Evolutionary conservation across 768 basidiomycete species (phyloP).

Genomic region (Russula sp.): DNA sequence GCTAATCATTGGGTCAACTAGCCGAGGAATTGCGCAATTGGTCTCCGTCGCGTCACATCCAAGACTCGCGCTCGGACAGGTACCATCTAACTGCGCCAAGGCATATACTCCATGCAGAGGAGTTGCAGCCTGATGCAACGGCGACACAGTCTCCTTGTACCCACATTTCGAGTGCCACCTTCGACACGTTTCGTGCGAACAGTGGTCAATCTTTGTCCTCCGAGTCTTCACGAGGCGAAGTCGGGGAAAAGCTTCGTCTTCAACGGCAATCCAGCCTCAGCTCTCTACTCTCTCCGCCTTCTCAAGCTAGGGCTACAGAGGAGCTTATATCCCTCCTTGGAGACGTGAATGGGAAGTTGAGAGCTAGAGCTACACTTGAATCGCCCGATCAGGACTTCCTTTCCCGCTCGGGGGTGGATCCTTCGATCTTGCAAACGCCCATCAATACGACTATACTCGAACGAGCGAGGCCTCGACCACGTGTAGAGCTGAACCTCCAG

Average conservation of each 20-base stretch:
- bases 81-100: not conserved
- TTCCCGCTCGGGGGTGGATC: not conserved
- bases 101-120: not conserved
- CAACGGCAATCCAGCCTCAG: conserved; percentile 46
- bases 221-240: not conserved
- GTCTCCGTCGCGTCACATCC: not conserved
- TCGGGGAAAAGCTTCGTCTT: not conserved
- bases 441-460: conserved; percentile 46
- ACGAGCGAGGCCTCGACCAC: conserved; percentile 64
- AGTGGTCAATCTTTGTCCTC: not conserved
- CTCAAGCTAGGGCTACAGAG: conserved; percentile 38
- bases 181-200: conserved; percentile 9
- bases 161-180: not conserved
- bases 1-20: not conserved
- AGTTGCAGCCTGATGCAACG: not conserved
- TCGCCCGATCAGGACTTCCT: conserved; percentile 27
- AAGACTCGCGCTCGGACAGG: not conserved
- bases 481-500: conserved; percentile 78
- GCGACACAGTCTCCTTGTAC: not conserved
- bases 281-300: conserved; percentile 43
- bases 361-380: conserved; percentile 44
- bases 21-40: not conserved
- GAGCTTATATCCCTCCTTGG: conserved; percentile 63
- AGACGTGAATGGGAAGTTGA: conserved; percentile 50
- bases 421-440: not conserved